Percentiles rank a stretch among this genome's conserved stretches.
phyloP scores from a whole-genome alignment of 2,329 filamentous ascomycete species.

The Metarhizium brunneum region DNA sequence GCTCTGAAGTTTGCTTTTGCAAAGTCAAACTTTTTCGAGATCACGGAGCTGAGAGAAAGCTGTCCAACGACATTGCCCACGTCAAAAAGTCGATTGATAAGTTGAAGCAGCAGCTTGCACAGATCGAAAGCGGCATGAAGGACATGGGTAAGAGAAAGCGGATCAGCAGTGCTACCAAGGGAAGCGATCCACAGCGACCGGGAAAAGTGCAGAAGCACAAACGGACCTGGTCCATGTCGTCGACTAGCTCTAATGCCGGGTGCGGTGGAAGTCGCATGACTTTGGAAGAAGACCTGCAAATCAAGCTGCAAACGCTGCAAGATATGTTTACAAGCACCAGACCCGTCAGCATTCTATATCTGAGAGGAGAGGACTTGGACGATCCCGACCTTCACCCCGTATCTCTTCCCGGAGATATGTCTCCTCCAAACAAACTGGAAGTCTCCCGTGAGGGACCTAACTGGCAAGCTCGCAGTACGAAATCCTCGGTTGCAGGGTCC shows the following conservation, averaged over 20 bases:
- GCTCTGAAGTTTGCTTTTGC: constrained; percentile 77
- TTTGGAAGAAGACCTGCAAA: constrained; percentile 66
- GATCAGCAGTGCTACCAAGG: constrained; percentile 37
- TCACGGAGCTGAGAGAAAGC: constrained; percentile 87
- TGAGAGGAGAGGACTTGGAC: constrained; percentile 67
- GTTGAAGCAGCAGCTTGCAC: constrained; percentile 83
- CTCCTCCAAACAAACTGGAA: constrained; percentile 47
- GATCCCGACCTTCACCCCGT: constrained; percentile 75
- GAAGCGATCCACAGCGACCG: constrained; percentile 46
- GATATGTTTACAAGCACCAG: constrained; percentile 85
- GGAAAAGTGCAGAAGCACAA: constrained; percentile 89
- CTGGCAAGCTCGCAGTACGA: constrained; percentile 44
- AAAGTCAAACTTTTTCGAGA: constrained; percentile 97
- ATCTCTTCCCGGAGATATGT: constrained; percentile 57
- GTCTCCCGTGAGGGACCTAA: constrained; percentile 33
- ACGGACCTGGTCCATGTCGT: constrained; percentile 91
- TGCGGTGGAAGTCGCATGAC: constrained; percentile 35
- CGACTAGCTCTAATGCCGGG: constrained; percentile 49
- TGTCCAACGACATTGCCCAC: constrained; percentile 89
- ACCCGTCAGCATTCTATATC: constrained; percentile 67
- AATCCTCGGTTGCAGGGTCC: constrained; percentile 50
- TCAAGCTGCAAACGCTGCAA: constrained; percentile 68
- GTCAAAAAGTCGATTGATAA: constrained; percentile 97
- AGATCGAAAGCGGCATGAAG: constrained; percentile 60
- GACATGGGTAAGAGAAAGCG: constrained; percentile 58